Percentiles rank a stretch among this genome's conserved stretches.
Evolutionary conservation across 148 eudicot species (phyloP).

Genomic region (Nepenthes mirabilis): DNA sequence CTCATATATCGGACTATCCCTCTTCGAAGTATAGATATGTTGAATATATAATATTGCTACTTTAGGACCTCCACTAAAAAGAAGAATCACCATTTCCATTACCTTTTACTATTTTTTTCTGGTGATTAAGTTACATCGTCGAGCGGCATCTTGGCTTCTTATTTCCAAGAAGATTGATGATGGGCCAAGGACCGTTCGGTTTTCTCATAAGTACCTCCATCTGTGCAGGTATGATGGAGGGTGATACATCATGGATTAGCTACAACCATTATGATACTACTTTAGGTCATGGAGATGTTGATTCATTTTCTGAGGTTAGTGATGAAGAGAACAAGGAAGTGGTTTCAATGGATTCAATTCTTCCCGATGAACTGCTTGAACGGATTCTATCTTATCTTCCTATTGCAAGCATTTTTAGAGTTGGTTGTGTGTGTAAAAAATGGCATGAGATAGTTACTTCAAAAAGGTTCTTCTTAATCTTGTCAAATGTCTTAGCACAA

Average conservation of each 20-base stretch:
- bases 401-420: slow-evolving; percentile 43
- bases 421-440: slow-evolving; percentile 51
- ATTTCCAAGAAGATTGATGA: too few relatives aligned
- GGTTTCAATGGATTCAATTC: slow-evolving; percentile 32
- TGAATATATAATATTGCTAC: too few relatives aligned
- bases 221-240: slow-evolving; percentile 27
- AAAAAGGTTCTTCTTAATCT: slow-evolving; percentile 33
- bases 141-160: too few relatives aligned
- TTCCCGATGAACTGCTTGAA: slow-evolving; percentile 55
- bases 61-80: too few relatives aligned
- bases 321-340: slow-evolving; percentile 28
- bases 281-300: slow-evolving; percentile 10
- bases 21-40: too few relatives aligned
- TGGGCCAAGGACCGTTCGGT: background rate
- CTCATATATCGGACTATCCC: too few relatives aligned
- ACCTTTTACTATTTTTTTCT: too few relatives aligned
- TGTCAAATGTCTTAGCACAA: slow-evolving; percentile 16
- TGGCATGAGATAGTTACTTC: slow-evolving; percentile 51
- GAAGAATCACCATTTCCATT: too few relatives aligned
- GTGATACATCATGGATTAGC: slow-evolving; percentile 47
- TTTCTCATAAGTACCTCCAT: background rate
- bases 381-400: slow-evolving; percentile 48
- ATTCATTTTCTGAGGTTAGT: slow-evolving; percentile 21
- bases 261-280: slow-evolving; percentile 13
- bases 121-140: too few relatives aligned